These are phyloP conservation scores for Penicillium psychrosexuale DNA, from an alignment of 2,329 filamentous ascomycete species.

Conservation along the genomic window DNA sequence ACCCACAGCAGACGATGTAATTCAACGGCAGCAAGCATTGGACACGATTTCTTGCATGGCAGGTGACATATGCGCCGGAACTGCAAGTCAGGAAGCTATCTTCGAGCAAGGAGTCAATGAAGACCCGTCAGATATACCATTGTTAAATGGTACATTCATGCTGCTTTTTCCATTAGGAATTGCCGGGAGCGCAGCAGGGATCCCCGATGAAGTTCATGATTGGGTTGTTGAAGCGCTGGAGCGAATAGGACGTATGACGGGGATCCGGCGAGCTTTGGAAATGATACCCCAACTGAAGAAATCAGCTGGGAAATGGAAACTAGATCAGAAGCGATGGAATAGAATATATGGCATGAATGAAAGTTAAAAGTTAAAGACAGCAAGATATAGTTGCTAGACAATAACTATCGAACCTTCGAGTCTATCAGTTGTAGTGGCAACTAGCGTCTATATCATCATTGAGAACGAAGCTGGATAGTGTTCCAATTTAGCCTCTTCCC, in stretches of 20 bases:
- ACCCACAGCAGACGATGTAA: conserved; percentile 1
- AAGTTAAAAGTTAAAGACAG: not conserved
- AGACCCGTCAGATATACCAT: conserved; percentile 4
- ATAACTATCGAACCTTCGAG: too few relatives aligned
- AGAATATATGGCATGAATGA: not conserved
- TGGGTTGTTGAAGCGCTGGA: conserved; percentile 22
- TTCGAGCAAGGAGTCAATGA: conserved; percentile 1
- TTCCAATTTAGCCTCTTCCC: too few relatives aligned
- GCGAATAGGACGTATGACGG: conserved; percentile 20
- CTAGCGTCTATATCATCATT: too few relatives aligned
- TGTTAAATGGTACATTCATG: conserved; percentile 25
- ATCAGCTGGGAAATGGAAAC: not conserved
- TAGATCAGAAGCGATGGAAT: conserved; percentile 2
- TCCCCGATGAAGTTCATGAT: conserved; percentile 19
- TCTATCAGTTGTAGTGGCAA: too few relatives aligned
- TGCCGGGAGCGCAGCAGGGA: conserved; percentile 20
- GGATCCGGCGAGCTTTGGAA: conserved; percentile 22
- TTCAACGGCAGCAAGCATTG: conserved; percentile 17
- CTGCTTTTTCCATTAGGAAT: conserved; percentile 22
- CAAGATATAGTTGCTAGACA: too few relatives aligned
- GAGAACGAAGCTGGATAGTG: too few relatives aligned
- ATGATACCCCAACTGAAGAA: conserved; percentile 17
- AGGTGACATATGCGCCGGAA: conserved; percentile 20
- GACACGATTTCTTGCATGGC: conserved; percentile 18
- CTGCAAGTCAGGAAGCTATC: conserved; percentile 19